phyloP scores from a whole-genome alignment of 352 stramenopile genomes.

The Pythium diclinum region DNA sequence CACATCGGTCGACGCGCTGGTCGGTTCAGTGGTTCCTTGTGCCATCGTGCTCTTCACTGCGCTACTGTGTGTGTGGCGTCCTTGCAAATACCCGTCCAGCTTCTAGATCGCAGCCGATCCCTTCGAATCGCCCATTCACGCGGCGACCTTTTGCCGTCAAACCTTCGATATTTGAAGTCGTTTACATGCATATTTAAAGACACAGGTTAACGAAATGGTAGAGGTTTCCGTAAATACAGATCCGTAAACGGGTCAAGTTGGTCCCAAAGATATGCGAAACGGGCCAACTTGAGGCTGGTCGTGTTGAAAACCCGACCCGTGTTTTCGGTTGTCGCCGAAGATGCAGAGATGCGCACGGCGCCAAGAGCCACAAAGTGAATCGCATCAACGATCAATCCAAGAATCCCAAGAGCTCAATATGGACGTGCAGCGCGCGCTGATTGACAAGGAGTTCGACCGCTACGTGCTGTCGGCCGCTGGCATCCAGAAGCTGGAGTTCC shows the following conservation, averaged over 20 bases:
- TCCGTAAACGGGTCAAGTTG: neutral
- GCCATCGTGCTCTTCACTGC: constrained; percentile 14
- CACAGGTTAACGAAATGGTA: neutral
- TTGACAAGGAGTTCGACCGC: constrained; percentile 79
- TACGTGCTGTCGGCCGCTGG: constrained; percentile 56
- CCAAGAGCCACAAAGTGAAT: constrained; percentile 8
- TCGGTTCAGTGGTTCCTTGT: constrained; percentile 29
- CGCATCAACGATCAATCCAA: constrained; percentile 19
- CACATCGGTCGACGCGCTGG: constrained; percentile 25
- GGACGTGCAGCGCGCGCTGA: constrained; percentile 55
- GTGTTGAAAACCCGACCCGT: constrained; percentile 10
- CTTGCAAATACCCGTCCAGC: neutral
- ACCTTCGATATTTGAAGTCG: constrained; percentile 7
- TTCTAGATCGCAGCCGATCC: neutral
- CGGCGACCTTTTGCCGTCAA: constrained; percentile 8
- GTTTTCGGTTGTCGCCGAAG: neutral
- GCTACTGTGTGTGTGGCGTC: neutral
- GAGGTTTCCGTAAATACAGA: neutral
- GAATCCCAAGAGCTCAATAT: constrained; percentile 32
- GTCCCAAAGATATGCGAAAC: constrained; percentile 11
- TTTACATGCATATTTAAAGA: neutral
- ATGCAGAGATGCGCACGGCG: constrained; percentile 13
- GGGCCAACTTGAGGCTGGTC: constrained; percentile 13
- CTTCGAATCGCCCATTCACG: too few relatives aligned
- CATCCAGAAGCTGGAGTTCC: constrained; percentile 28